Evolutionary conservation across 2,329 filamentous ascomycete species (phyloP).

Genomic region (Trichoderma koningiopsis): DNA sequence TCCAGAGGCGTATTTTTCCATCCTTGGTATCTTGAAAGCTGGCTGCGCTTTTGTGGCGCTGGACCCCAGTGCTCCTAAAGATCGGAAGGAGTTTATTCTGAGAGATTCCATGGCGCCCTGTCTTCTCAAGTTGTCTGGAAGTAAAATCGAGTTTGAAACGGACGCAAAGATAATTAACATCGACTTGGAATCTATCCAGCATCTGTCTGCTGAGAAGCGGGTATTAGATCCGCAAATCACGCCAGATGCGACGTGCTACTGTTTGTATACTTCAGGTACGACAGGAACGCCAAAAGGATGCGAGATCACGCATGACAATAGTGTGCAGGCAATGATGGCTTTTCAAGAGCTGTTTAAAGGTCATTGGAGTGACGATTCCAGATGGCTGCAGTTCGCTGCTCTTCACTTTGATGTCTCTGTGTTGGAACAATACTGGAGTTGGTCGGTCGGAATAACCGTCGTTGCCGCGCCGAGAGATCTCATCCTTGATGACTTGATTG

Average conservation of each 20-base stretch:
- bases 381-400: constrained; percentile 91
- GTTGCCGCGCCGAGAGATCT: constrained; percentile 81
- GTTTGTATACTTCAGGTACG: constrained; percentile 84
- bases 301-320: constrained; percentile 84
- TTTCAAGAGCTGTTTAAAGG: constrained; percentile 77
- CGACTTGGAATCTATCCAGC: constrained; percentile 37
- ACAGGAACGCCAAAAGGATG: constrained; percentile 88
- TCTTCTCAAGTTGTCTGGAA: constrained; percentile 57
- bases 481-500: constrained; percentile 79
- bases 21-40: constrained; percentile 79
- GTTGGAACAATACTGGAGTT: constrained; percentile 93
- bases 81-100: constrained; percentile 77
- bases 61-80: constrained; percentile 70
- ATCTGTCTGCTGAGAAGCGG: constrained; percentile 27
- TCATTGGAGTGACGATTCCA: constrained; percentile 72
- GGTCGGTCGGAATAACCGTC: constrained; percentile 85
- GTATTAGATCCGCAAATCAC: constrained; percentile 29
- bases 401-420: constrained; percentile 95
- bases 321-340: constrained; percentile 84
- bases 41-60: constrained; percentile 81
- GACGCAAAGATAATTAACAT: constrained; percentile 40
- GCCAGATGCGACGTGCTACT: constrained; percentile 70
- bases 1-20: constrained; percentile 79
- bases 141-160: constrained; percentile 39
- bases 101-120: constrained; percentile 68